phyloP scores from a whole-genome alignment of 2,329 filamentous ascomycete genomes.

The Fusarium pseudocircinatum region DNA sequence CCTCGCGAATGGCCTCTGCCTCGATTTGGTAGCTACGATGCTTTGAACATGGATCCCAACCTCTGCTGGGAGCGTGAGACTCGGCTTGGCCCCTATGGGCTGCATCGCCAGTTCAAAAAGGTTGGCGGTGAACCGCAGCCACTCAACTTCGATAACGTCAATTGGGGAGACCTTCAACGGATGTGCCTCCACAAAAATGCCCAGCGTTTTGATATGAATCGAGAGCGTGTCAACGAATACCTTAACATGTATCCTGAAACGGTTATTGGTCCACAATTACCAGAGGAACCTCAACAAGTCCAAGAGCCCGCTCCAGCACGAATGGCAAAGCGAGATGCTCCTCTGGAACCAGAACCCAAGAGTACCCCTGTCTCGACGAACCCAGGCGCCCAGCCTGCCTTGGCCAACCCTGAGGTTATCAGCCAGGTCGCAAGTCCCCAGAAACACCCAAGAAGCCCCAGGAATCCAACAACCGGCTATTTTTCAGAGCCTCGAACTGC shows the following conservation, averaged over 20 bases:
- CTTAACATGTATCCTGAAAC: conserved; percentile 54
- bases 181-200: conserved; percentile 73
- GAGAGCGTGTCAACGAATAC: conserved; percentile 55
- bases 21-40: conserved; percentile 70
- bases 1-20: conserved; percentile 68
- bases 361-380: neutral
- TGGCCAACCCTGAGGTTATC: neutral
- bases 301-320: conserved; percentile 9
- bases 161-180: conserved; percentile 77
- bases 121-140: conserved; percentile 49
- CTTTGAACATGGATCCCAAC: conserved; percentile 68
- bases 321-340: conserved; percentile 17
- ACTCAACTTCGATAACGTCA: conserved; percentile 70
- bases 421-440: conserved; percentile 4
- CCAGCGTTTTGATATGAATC: conserved; percentile 65
- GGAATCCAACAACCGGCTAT: conserved; percentile 30
- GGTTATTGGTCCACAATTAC: conserved; percentile 23
- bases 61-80: conserved; percentile 75
- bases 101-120: conserved; percentile 59
- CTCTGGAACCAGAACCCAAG: neutral
- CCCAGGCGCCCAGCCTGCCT: neutral
- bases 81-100: conserved; percentile 74
- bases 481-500: conserved; percentile 69
- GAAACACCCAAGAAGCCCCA: conserved; percentile 17
- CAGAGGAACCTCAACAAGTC: conserved; percentile 14